Base-by-base conservation (phyloP, 768 basidiomycete species). In the Boletellus emodensis region DNA sequence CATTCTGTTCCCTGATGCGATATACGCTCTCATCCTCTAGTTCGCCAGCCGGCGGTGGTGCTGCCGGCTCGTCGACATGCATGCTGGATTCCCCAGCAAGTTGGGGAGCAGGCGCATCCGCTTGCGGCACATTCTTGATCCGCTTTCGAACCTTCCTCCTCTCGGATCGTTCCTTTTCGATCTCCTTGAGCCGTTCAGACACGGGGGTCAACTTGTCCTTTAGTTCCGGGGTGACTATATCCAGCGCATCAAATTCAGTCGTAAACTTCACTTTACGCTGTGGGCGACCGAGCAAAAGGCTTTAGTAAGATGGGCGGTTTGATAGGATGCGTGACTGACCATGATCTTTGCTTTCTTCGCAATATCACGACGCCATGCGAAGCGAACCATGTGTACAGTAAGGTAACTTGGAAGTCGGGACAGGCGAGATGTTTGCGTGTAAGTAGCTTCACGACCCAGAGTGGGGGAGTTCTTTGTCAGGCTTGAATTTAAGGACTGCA, bases 291-390 rank as follows among this genome's bases (percentile, higher is more conserved):
- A 36, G 45, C 18, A 17, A n/a, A 15, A 41, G 18, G 3, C 6
- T 8, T 40, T 15, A 30, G 15, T 26, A 3, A 30, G 22, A 13
- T 10, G 2, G 6, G 15, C 4, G 13, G 44, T 33, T 7, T 9
- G 15, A 40, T 22, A 7, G 15, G 28, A 38, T 22, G 17, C 0
- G 49, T 6, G 26, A 59, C 71, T 39, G 53, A 88, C 88, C 95
- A 99, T 93, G 65, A 98, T 95, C 72, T 99, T 98, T 2, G 95
- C 84, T 64, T 98, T 98, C 74, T 87, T 92, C 45, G 70, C 71
- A 52, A 96, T 94, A 57, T 98, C 96, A 34, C 81, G 76, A 52
- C 91, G 76, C 96, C 96, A 99, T 48, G 85, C 87, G 67, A 98
- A 99, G 41, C 96, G 88, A 12, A 94, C 94, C 87, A 97, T 90